Base-by-base conservation (phyloP, 164 flowering plant genomes). In the Vitis labrusca region DNA sequence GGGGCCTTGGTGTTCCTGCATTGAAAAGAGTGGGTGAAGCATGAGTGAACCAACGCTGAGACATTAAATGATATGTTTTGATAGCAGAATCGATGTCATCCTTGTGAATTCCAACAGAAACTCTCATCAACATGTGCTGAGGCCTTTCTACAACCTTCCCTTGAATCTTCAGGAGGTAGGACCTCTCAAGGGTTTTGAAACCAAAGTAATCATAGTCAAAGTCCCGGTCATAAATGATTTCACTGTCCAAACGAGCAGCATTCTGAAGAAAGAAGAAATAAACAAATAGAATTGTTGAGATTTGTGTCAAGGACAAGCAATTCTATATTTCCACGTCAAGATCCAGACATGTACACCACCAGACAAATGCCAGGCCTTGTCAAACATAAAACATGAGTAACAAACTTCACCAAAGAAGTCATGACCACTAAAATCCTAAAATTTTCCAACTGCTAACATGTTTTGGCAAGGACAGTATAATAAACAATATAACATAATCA, bases 101-200 rank as follows among this genome's bases (percentile, higher is more conserved):
- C 81, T 92, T 96, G 82, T 93, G 99, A 73, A 96, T 92, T 15
- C 99, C 99, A 84, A 96, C 94, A 81, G 97, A 76, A 73, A 96
- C 99, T 77, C 99, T 87, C 99, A 96, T 96, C 83, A 96, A 72
- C 99, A 96, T 96, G 80, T 93, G 99, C 53, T 96, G 99, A 56
- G 99, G 99, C 76, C 99, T 88, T 73, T 96, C 99, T 3, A 91
- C 95, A 69, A 96, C 98, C 76, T 88, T 93, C 64, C 97, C 97
- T 65, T 85, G 84, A n/a, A 93, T 83, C 71, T 92, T 93, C 72
- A 96, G 74, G 63, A 93, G 97, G 81, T 96, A 96, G 17, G 99
- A 96, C 79, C 98, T 84, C 86, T 96, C 99, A 53, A 96, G 97
- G 55, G 99, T 93, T 81, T 96, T 96, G 76, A 96, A 96, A 17